Base-by-base conservation (phyloP, 805 yeast species). In the Saturnispora serradocipensis region DNA sequence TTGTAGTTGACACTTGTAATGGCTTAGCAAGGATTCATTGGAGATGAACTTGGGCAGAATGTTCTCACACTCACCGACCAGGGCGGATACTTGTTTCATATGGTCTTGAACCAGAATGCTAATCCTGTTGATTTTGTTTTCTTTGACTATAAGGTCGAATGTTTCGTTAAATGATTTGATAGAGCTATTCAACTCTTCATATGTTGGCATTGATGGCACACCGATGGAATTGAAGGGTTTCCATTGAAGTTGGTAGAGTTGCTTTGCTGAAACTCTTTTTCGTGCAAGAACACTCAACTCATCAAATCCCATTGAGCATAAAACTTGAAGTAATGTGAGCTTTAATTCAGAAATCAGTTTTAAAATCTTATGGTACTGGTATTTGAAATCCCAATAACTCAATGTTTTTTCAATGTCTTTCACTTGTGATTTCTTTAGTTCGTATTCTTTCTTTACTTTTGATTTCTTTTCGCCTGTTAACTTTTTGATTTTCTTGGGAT, bases 151-250 rank as follows among this genome's bases (percentile, higher is more conserved):
- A 3, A 45, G 42, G 2, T 43, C 53, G 36, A 61, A 58, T 1
- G 57, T 51, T 4, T 51, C 53, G 9, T 52, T 48, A 24, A 58
- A 58, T 24, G 58, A 58, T 6, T 39, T 10, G 36, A 59, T 18
- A 9, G 54, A 56, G 20, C 54, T 46, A 40, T 56, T 40, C 48
- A 68, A 73, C 32, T 73, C 74, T 13, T 60, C 66, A 57, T 67
- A 82, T 0, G 71, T 61, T 3, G 91, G 89, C 42, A 79, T 59
- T 28, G 73, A 75, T 1, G 97, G 97, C 10, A 81, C 80, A 0
- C 95, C 96, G 20, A 89, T 84, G 0, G 88, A 77, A 22, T 84
- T 77, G 69, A 85, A 87, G 4, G 93, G 81, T 63, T 88, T 88
- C 77, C 88, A 75, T 57, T 95, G 77, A 45, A 88, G 68, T 9